phyloP scores from a whole-genome alignment of 176 grass and related monocot species.

The Oryza coarctata region DNA sequence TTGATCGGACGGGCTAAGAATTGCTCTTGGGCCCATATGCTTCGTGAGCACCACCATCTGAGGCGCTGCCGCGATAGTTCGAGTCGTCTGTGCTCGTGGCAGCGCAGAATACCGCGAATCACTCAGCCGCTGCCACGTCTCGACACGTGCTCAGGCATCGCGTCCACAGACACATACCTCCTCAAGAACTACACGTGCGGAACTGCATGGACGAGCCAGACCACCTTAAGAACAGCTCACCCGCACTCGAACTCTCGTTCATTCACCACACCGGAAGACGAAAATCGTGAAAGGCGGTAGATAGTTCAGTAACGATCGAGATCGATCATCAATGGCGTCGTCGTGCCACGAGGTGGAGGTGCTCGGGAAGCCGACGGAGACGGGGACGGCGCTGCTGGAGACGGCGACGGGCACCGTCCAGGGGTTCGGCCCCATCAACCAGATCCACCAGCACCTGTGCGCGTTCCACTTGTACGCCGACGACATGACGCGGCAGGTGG shows the following conservation, averaged over 20 bases:
- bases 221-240: not conserved
- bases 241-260: too few relatives aligned
- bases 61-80: not conserved
- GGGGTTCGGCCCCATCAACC: constrained; percentile 60
- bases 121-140: not conserved
- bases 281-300: not conserved
- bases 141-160: not conserved
- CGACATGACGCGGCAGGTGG: constrained; percentile 84
- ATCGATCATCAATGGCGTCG: constrained; percentile 25
- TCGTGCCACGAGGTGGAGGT: constrained; percentile 51
- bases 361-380: constrained; percentile 65
- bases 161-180: not conserved
- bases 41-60: too few relatives aligned
- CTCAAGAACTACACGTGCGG: constrained; percentile 26
- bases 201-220: not conserved
- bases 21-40: too few relatives aligned
- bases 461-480: constrained; percentile 88
- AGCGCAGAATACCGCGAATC: too few relatives aligned
- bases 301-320: too few relatives aligned
- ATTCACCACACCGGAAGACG: too few relatives aligned
- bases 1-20: too few relatives aligned
- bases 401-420: constrained; percentile 71
- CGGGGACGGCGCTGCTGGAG: constrained; percentile 62
- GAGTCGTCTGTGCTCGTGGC: not conserved
- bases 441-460: constrained; percentile 92